Base-by-base conservation (phyloP, 2,329 filamentous ascomycete genomes). In the Hypoxylon sp. region DNA sequence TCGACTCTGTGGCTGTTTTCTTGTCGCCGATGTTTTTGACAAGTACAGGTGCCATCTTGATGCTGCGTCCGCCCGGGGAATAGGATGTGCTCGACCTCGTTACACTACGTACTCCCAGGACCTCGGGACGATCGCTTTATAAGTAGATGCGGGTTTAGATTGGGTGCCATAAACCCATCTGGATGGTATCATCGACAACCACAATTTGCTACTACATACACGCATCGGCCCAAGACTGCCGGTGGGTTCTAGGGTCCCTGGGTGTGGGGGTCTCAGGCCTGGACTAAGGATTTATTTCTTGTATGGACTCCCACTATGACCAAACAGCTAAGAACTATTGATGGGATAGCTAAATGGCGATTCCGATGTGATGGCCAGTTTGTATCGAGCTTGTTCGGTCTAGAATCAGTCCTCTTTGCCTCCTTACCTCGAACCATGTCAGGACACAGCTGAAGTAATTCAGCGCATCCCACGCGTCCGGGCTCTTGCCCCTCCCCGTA, bases 1-100 rank as follows among this genome's bases (percentile, higher is more conserved):
- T 67, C 21, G 73, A 71, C 28, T 66, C 67, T 3, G 60, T 68
- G 10, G 62, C 49, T 11, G 59, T 60, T 25, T 68, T 69, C 51
- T 74, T 73, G 34, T 56, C 59, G 34, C 19, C 49, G 7, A 38
- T 21, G 3, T 45, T 34, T 45, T 71, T 65, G 14, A 69, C 49
- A 30, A 73, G 65, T 34, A 73, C 64, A n/a, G 72, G 72, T 10
- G 73, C 64, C 73, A 75, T 75, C 19, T 60, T 65, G 48, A 13
- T 50, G n/a, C 19, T 36, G 23, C 11, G 19, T 46, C 38, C 41
- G 3, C 10, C 43, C 10, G 5, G 28, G 13, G n/a, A 51, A 30
- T 2, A 23, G n/a, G 7, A 28, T 32, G 14, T 23, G 45, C 30
- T 53, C n/a, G 34, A 48, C 19, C 48, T 56, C 36, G 41, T 23